phyloP scores from a whole-genome alignment of 192 early-diverging fungal species.

The Umbelopsis vinacea region DNA sequence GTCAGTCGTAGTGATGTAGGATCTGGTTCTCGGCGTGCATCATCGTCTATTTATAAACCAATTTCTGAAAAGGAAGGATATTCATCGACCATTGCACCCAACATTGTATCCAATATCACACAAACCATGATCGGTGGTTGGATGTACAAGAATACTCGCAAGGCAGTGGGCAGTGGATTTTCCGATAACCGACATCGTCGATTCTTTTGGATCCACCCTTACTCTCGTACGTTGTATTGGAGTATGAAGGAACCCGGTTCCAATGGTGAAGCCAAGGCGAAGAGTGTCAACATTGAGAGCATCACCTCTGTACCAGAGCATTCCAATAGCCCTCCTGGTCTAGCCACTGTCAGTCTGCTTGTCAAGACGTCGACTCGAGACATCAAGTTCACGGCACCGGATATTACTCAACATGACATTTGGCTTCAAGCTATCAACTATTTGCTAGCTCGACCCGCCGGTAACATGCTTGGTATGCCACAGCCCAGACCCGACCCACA shows the following conservation, averaged over 20 bases:
- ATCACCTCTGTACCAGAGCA: slow-evolving; percentile 60
- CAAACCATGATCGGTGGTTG: slow-evolving; percentile 81
- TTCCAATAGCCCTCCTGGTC: slow-evolving; percentile 35
- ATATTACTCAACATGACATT: slow-evolving; percentile 67
- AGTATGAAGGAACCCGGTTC: slow-evolving; percentile 62
- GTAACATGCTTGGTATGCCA: not conserved
- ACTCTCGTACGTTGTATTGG: slow-evolving; percentile 81
- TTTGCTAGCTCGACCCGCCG: not conserved
- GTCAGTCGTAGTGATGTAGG: slow-evolving; percentile 1
- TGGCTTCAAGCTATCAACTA: slow-evolving; percentile 49
- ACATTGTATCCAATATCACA: slow-evolving; percentile 69
- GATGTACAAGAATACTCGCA: slow-evolving; percentile 74
- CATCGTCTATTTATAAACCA: slow-evolving; percentile 9
- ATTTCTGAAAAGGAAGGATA: slow-evolving; percentile 20
- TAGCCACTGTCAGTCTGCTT: slow-evolving; percentile 64
- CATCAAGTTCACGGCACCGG: slow-evolving; percentile 73
- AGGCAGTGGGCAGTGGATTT: slow-evolving; percentile 49
- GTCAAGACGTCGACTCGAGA: slow-evolving; percentile 71
- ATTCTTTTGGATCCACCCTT: slow-evolving; percentile 85
- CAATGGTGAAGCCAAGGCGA: slow-evolving; percentile 45
- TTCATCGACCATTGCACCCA: slow-evolving; percentile 22
- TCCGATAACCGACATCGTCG: slow-evolving; percentile 69
- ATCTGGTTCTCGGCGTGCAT: not conserved
- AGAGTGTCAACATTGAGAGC: slow-evolving; percentile 64
- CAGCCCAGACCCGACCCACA: not conserved